A percentile compares a stretch with the other conserved stretches of the same genome.
Conservation (phyloP, 2,329 filamentous ascomycete species). For the Ceratocystis alfenasii region DNA sequence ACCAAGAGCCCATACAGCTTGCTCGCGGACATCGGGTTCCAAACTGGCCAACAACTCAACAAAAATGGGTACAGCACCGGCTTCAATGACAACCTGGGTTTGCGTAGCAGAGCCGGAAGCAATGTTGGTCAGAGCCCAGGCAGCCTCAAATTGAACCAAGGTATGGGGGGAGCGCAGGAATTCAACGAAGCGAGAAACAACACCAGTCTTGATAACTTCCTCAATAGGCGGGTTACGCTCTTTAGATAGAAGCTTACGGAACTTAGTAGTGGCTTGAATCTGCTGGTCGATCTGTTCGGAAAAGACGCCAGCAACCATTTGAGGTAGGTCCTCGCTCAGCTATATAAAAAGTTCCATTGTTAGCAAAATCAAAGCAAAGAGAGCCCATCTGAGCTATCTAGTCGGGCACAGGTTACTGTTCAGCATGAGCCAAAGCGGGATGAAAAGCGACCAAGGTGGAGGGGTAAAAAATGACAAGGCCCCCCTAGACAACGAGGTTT, state of each 20-base stretch:
- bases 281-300: conserved; percentile 97
- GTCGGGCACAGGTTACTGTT: neutral
- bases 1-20: conserved; percentile 95
- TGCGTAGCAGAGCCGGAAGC: conserved; percentile 93
- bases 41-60: conserved; percentile 91
- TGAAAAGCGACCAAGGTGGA: conserved; percentile 7
- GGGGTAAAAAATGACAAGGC: conserved; percentile 15
- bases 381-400: neutral
- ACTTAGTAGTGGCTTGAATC: conserved; percentile 95
- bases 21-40: conserved; percentile 93
- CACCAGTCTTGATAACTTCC: conserved; percentile 97
- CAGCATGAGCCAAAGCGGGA: neutral
- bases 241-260: conserved; percentile 94
- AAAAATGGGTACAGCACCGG: conserved; percentile 95
- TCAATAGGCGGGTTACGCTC: conserved; percentile 98
- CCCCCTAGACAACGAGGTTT: conserved; percentile 14
- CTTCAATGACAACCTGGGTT: conserved; percentile 97
- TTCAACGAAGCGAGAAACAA: conserved; percentile 93
- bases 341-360: conserved; percentile 31
- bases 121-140: conserved; percentile 98
- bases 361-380: neutral
- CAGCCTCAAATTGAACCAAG: conserved; percentile 95
- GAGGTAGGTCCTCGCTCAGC: conserved; percentile 94
- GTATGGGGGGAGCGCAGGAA: conserved; percentile 97
- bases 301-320: conserved; percentile 97